Base-by-base conservation (phyloP, 108 stramenopile species). In the Nitzschia sp. region DNA sequence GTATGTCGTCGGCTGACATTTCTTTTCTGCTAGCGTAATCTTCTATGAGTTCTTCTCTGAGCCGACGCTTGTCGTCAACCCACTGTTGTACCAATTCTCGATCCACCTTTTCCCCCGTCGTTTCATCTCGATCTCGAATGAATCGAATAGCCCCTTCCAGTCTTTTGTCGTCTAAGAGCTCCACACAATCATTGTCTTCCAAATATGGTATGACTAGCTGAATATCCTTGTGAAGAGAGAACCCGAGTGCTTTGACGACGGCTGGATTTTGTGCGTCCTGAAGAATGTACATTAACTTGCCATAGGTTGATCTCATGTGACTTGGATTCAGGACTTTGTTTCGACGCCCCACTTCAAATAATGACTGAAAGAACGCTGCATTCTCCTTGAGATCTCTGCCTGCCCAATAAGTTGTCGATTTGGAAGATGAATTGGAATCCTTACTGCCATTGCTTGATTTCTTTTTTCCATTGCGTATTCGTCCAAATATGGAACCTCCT, bases 321-420 rank as follows among this genome's bases (percentile, higher is more conserved):
- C 67, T 68, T 18, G 94, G 94, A 61, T 95, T 95, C 60, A 92
- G 74, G 27, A 95, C 83, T 60, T 95, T 95, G 69, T 95, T 88
- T 23, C 94, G 85, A 15, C 94, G 90, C 2, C 90, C 92, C 4
- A 95, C 77, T 72, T 91, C 90, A 66, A 87, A 85, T 26, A 81
- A 64, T 36, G 70, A 45, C 55, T 75, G 80, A 26, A 91, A 81
- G 9, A 85, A 75, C 0, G 26, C 67, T 11, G 70, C 84, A 61
- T 91, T 85, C 24, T 85, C 77, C 46, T 46, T 51, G 18, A 84
- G 81, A 47, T 76, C 54, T 3, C 70, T 57, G n/a, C 58, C 54
- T 5, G 65, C 78, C 27, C 51, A 62, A 0, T 59, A 68, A 33
- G 28, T n/a, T 42, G 38, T 42, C 38, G 38, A 42, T 6, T 42